Evolutionary conservation across 495 filamentous ascomycete species (phyloP), one percentile per base, ranked within the genome.

Genomic region (Rusavskia elegans): DNA sequence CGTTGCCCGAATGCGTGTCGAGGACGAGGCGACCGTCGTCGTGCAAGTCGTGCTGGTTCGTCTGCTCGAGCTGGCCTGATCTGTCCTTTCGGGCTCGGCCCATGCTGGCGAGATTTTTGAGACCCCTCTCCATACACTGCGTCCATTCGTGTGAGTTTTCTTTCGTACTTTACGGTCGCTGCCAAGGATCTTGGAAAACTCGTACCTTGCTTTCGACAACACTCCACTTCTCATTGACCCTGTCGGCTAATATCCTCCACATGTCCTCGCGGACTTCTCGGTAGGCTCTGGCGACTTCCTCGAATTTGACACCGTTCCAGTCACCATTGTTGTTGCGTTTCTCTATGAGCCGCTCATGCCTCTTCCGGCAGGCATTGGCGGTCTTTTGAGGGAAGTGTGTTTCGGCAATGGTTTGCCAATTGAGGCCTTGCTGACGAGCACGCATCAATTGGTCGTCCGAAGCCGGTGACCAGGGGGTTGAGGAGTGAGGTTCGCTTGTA

Each of bases 341-440:
- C 63, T 84, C 82, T 75, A 87, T 79, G 53, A 87, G 65, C 20
- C 84, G 68, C 65, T 87, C 84, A 59, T 87, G 81, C 40, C 84
- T 72, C 62, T 88, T 88, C 16, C 84, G 81, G 66, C 84, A 88
- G 27, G 84, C 83, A 63, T 88, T 88, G 30, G 81, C 73, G 6
- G 83, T 82, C 68, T 87, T 88, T 58, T 64, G 67, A 3, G 81
- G 82, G 61, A 88, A 88, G 61, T 81, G 75, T 45, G 71, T 72
- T 52, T 68, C 69, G 52, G 83, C 78, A 58, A 88, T 87, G 46
- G 81, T 77, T 45, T 73, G 72, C 84, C 84, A 88, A 61, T 84
- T 84, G 58, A 81, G 75, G 45, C 79, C 78, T 63, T 74, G 70
- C 8, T 78, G 74, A 36, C 84, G 74, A 25, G 81, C 78, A 27